Base-by-base conservation (phyloP, 441 rosid species). In the Manihot esculenta region DNA sequence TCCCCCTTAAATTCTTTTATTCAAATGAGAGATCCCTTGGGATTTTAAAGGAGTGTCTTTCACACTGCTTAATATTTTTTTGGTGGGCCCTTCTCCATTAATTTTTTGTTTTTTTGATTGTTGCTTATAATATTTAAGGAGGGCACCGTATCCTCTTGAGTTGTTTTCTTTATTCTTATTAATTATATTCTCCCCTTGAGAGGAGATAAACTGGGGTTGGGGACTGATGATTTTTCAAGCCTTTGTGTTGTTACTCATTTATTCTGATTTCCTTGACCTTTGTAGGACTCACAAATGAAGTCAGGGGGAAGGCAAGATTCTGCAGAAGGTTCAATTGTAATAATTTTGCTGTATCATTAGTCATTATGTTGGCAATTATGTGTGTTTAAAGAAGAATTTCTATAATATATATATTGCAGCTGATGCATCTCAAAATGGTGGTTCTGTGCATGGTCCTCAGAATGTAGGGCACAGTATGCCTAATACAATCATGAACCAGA, bases 271-370 rank as follows among this genome's bases (percentile, higher is more conserved):
- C 51, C 21, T 72, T 77, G 71, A 70, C 71, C 64, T 77, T 69
- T 85, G 75, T 80, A 95, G 98, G 99, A 84, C 74, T 90, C 93
- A 14, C 91, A 88, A 72, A 47, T 74, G 73, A 88, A 85, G 83
- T 83, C 99, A 70, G 97, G 92, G 74, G 86, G 89, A 69, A 72
- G 91, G 78, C 91, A 84, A 80, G 91, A 88, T 70, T 83, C 89
- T 75, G 69, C 80, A 50, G 89, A 88, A 84, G 97, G 96, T 91
- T 81, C 21, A 79, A 21, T 64, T 59, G 11, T 66, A 51, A 48
- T 62, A 49, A 18, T 67, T 50, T 55, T 76, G 70, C 73, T 58
- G 21, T 54, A 64, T 23, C 26, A 42, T 18, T 21, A 56, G 48
- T 73, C 44, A 17, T 20, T 61, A 13, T 50, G 21, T 42, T 63